A percentile compares a stretch with the other conserved stretches of the same genome.
phyloP scores from a whole-genome alignment of 2,329 filamentous ascomycete genomes.

The Paraphoma sp. region DNA sequence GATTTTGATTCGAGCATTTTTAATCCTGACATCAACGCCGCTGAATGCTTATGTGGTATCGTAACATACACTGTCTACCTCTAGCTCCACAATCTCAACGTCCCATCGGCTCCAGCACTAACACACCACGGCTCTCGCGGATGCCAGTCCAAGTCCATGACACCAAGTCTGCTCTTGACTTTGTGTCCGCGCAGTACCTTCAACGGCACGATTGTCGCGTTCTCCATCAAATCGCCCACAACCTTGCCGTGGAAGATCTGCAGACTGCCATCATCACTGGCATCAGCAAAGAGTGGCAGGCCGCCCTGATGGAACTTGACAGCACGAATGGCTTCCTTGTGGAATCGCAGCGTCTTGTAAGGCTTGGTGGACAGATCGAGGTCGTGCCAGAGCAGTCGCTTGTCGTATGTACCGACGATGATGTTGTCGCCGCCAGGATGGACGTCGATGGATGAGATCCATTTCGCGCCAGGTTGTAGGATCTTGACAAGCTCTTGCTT shows the following conservation, averaged over 20 bases:
- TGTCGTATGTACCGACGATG: constrained; percentile 93
- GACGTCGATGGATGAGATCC: constrained; percentile 93
- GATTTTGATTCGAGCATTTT: not conserved
- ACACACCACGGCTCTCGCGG: constrained; percentile 92
- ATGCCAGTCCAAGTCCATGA: constrained; percentile 96
- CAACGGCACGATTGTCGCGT: constrained; percentile 92
- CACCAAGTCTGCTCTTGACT: constrained; percentile 83
- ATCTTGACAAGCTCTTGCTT: constrained; percentile 92
- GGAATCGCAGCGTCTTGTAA: constrained; percentile 97
- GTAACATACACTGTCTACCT: constrained; percentile 1
- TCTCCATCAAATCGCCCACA: constrained; percentile 92
- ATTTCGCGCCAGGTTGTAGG: constrained; percentile 88
- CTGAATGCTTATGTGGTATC: constrained; percentile 11
- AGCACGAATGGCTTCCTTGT: constrained; percentile 86
- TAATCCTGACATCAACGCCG: constrained; percentile 4
- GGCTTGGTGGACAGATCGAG: constrained; percentile 87
- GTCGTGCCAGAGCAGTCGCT: constrained; percentile 94
- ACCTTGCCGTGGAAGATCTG: constrained; percentile 98
- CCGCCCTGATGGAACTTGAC: constrained; percentile 84
- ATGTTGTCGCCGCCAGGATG: constrained; percentile 94
- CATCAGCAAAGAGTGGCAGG: constrained; percentile 89
- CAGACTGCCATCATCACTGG: constrained; percentile 90
- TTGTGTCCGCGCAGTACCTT: constrained; percentile 93
- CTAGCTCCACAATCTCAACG: constrained; percentile 81
- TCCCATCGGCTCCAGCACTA: constrained; percentile 92